Percentiles rank a stretch among this genome's conserved stretches.
Evolutionary conservation across 306 rosid species (phyloP).

Genomic region (Fagus sylvatica): DNA sequence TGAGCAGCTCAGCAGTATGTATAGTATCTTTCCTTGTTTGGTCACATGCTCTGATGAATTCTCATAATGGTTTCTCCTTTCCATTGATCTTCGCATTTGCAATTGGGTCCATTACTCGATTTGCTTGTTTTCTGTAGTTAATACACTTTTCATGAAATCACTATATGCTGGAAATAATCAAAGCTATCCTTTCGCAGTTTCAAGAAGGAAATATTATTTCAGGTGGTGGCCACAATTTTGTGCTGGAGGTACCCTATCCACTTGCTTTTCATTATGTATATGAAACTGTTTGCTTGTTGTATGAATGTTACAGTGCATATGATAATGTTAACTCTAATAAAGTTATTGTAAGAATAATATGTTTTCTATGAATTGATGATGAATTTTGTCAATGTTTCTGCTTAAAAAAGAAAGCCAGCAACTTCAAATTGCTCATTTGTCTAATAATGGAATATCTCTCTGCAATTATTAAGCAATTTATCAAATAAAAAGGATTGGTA

Average conservation of each 20-base stretch:
- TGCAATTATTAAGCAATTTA: neutral
- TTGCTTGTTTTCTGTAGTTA: neutral
- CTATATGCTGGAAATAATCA: constrained; percentile 12
- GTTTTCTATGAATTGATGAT: neutral
- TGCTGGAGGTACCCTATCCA: constrained; percentile 27
- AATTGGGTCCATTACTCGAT: neutral
- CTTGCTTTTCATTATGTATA: neutral
- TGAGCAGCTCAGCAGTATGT: neutral
- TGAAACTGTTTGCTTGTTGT: neutral
- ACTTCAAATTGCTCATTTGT: neutral
- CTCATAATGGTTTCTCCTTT: neutral
- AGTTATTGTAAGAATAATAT: neutral
- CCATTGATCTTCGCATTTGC: neutral
- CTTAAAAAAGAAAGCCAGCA: neutral
- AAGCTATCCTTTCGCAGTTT: constrained; percentile 26
- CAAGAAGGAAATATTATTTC: constrained; percentile 27
- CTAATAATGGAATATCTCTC: neutral
- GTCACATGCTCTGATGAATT: neutral
- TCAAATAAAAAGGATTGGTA: neutral
- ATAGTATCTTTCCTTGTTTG: neutral
- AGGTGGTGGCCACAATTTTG: constrained; percentile 31
- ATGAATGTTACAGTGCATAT: neutral
- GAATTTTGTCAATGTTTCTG: neutral
- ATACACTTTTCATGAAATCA: neutral
- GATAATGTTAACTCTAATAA: neutral